Conservation (phyloP, 176 grass and related monocot species). For the Canna indica region DNA sequence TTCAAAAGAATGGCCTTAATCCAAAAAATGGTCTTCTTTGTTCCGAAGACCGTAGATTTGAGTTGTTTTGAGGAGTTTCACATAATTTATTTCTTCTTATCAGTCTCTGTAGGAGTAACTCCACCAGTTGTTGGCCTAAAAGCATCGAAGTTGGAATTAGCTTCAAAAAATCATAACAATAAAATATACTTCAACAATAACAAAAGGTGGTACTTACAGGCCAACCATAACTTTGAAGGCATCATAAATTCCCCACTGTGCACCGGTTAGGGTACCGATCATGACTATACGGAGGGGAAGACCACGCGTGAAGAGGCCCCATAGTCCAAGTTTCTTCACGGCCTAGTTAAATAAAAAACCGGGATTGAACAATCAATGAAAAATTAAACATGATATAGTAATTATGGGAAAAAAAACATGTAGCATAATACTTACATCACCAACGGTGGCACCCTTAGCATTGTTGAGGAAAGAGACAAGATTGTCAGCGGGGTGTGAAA, state of each 20-base stretch:
- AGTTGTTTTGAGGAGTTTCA: conserved; percentile 12
- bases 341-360: conserved; percentile 37
- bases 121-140: conserved; percentile 85
- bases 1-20: background rate
- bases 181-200: too few relatives aligned
- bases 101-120: conserved; percentile 38
- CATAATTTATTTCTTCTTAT: conserved; percentile 11
- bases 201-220: conserved; percentile 50
- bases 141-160: background rate
- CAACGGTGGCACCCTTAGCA: conserved; percentile 80
- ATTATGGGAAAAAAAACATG: background rate
- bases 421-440: conserved; percentile 47
- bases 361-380: background rate
- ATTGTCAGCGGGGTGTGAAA: conserved; percentile 93
- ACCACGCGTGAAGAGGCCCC: conserved; percentile 82
- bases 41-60: conserved; percentile 16
- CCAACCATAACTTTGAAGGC: conserved; percentile 93
- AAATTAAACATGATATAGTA: background rate
- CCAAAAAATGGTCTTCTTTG: background rate
- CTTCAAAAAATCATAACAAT: too few relatives aligned
- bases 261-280: conserved; percentile 87
- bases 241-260: conserved; percentile 97
- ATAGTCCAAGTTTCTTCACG: conserved; percentile 68
- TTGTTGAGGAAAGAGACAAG: conserved; percentile 94
- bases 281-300: conserved; percentile 96